Base-by-base conservation (phyloP, 257 asterid species). In the Rehmannia glutinosa region DNA sequence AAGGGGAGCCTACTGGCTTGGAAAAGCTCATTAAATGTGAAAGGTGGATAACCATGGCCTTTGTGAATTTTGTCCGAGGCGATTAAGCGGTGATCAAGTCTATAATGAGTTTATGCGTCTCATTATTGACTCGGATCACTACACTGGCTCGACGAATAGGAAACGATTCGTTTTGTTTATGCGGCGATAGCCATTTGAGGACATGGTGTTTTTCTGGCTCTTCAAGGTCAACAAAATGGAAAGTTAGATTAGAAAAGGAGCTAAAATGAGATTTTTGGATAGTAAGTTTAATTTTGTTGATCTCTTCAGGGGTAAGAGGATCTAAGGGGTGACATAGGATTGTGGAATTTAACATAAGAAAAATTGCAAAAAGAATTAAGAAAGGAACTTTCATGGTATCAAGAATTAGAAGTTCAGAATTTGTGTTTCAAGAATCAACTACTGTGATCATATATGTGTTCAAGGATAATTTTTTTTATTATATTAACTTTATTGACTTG, bases 31-130 rank as follows among this genome's bases (percentile, higher is more conserved):
- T 70, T 76, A 23, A 70, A 60, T 8, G 87, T 84, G 57, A 82
- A 79, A 10, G 89, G 83, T 8, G 96, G 96, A 36, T 33, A 88
- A 35, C 89, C 89, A 8, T 77, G 76, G 46, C 96, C 88, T 19
- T 49, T 51, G 67, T 86, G 56, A 2, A 74, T 68, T 32, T 68
- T 50, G 4, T 82, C 76, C 8, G 90, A 88, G 45, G 79, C 20
- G n/a, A 86, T 53, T 1, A 67, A 60, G 6, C 56, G 0, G 67
- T 62, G 70, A 52, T 33, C 78, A 86, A 70, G 79, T 84, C 85
- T 38, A 86, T 70, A 15, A 75, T 27, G 11, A 84, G 77, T 57
- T 86, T 89, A 21, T 63, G 80, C 4, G 88, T 86, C 58, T 76
- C 73, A 0, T 78, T 70, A 11, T 58, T 35, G 0, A 70, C 79